Evolutionary conservation across 495 filamentous ascomycete species (phyloP).

Genomic region (Penicillium verhagenii): DNA sequence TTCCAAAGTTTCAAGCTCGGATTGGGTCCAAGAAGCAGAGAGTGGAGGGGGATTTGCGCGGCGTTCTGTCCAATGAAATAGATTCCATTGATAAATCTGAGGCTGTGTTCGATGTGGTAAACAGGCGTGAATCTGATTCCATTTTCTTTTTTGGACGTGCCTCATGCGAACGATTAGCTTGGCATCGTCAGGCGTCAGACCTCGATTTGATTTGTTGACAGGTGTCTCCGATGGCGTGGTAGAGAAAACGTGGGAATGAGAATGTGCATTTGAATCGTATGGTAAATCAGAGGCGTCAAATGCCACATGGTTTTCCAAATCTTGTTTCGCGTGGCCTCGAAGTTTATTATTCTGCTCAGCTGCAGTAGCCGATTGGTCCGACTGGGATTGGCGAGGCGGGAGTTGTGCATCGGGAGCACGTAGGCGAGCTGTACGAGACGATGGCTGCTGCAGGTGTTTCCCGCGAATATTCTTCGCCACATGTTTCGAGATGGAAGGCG

Average conservation of each 20-base stretch:
- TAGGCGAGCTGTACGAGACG: neutral
- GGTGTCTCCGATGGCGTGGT: constrained; percentile 11
- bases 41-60: constrained; percentile 30
- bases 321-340: constrained; percentile 35
- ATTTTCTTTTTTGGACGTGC: constrained; percentile 27
- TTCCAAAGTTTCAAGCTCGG: constrained; percentile 31
- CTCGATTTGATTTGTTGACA: constrained; percentile 13
- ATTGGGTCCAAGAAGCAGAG: constrained; percentile 34
- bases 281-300: constrained; percentile 2
- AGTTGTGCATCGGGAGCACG: neutral
- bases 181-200: constrained; percentile 36
- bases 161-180: constrained; percentile 34
- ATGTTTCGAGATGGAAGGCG: constrained; percentile 31
- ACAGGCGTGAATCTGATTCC: constrained; percentile 31
- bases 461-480: constrained; percentile 21
- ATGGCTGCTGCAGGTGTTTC: constrained; percentile 15
- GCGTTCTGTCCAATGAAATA: constrained; percentile 34
- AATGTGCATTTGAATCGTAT: constrained; percentile 8
- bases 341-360: neutral
- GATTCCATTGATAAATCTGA: constrained; percentile 28
- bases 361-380: constrained; percentile 15
- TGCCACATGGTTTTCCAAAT: constrained; percentile 47
- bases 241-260: neutral
- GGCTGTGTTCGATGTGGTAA: constrained; percentile 26
- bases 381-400: neutral